Conservation (phyloP, 2,329 filamentous ascomycete genomes). For the Epichloe bromicola region DNA sequence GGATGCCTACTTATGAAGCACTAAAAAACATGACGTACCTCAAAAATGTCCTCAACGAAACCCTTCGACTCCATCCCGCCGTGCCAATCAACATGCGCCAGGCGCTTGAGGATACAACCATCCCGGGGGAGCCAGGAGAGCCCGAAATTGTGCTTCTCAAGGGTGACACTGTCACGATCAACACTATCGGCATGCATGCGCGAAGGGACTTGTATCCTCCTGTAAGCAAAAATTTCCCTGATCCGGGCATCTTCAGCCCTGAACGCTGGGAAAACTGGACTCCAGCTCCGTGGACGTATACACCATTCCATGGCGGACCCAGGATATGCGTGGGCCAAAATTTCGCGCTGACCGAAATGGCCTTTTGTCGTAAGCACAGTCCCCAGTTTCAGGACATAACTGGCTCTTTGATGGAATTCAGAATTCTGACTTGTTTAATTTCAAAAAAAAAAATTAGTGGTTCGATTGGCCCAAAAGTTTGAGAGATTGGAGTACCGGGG, state of each 20-base stretch:
- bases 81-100: slow-evolving; percentile 65
- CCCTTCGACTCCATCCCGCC: slow-evolving; percentile 60
- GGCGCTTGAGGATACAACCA: slow-evolving; percentile 8
- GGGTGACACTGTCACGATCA: slow-evolving; percentile 35
- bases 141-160: slow-evolving; percentile 30
- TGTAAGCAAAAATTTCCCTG: slow-evolving; percentile 21
- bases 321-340: slow-evolving; percentile 45
- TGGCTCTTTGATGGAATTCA: neutral
- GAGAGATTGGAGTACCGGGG: slow-evolving; percentile 36
- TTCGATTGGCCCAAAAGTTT: slow-evolving; percentile 43
- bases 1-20: slow-evolving; percentile 60
- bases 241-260: slow-evolving; percentile 30
- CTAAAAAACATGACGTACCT: slow-evolving; percentile 82
- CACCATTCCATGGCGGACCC: slow-evolving; percentile 39
- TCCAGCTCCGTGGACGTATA: slow-evolving; percentile 38
- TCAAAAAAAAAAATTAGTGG: too few species aligned
- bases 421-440: too few species aligned
- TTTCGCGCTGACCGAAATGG: slow-evolving; percentile 46
- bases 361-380: slow-evolving; percentile 28
- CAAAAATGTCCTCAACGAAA: slow-evolving; percentile 60
- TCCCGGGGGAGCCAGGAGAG: slow-evolving; percentile 11
- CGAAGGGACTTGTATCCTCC: slow-evolving; percentile 33
- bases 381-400: slow-evolving; percentile 15
- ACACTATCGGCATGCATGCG: slow-evolving; percentile 37
- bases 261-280: slow-evolving; percentile 39